These are phyloP conservation scores for Nannochloris sp. DNA, from an alignment of 139 green algal genomes.

Conservation along the genomic window DNA sequence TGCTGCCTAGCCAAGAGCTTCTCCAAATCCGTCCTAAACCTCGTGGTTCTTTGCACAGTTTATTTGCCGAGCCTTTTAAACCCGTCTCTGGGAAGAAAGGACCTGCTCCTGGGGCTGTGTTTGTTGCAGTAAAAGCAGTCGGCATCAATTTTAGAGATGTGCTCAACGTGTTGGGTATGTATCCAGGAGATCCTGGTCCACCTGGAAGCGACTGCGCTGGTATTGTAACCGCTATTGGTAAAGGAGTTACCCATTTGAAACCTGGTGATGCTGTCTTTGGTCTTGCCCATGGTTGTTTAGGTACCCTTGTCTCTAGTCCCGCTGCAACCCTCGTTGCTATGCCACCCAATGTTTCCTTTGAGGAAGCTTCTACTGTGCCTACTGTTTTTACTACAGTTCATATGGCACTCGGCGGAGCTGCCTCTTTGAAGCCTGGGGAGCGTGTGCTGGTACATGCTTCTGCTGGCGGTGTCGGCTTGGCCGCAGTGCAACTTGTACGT, in stretches of 20 bases:
- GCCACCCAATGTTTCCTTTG: constrained; percentile 47
- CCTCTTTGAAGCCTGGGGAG: constrained; percentile 28
- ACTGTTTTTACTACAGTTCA: constrained; percentile 68
- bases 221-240: constrained; percentile 23
- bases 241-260: background rate
- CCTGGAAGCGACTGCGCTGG: constrained; percentile 42
- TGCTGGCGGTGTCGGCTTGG: constrained; percentile 69
- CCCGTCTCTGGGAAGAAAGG: background rate
- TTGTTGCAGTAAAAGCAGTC: constrained; percentile 40
- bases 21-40: constrained; percentile 33
- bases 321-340: constrained; percentile 45
- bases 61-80: constrained; percentile 28
- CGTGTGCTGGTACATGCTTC: constrained; percentile 58
- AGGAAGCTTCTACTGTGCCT: constrained; percentile 57
- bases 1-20: constrained; percentile 9
- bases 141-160: constrained; percentile 57
- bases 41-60: constrained; percentile 47
- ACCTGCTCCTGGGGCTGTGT: constrained; percentile 2
- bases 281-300: constrained; percentile 56
- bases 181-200: constrained; percentile 33
- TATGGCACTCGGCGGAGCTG: constrained; percentile 20
- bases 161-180: constrained; percentile 48
- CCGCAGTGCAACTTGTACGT: constrained; percentile 42
- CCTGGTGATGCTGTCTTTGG: constrained; percentile 54
- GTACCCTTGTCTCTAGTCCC: constrained; percentile 46